Conservation (phyloP, 345 rosid genomes). For the Salix viminalis region DNA sequence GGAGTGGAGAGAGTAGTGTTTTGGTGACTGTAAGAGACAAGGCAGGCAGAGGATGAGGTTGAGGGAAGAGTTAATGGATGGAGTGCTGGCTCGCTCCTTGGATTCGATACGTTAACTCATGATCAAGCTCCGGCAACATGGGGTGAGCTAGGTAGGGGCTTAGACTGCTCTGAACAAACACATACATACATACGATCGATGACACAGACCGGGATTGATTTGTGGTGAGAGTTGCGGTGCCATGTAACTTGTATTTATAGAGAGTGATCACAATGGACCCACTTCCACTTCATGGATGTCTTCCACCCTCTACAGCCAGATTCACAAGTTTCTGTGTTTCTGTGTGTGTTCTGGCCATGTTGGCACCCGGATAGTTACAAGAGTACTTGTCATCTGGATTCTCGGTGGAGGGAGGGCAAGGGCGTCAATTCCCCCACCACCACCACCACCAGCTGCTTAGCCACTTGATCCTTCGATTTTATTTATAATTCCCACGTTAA, state of each 20-base stretch:
- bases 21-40: neutral
- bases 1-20: neutral
- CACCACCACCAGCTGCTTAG: no score
- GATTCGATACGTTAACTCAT: neutral
- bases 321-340: no score
- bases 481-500: no score
- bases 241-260: neutral
- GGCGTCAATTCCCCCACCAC: neutral
- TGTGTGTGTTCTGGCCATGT: no score
- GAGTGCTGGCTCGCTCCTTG: no score
- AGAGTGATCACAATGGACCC: neutral
- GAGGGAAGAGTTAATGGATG: neutral
- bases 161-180: no score
- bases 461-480: no score
- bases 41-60: neutral
- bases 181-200: no score
- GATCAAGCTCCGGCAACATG: neutral
- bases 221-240: neutral
- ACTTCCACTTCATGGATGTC: neutral
- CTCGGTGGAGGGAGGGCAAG: neutral
- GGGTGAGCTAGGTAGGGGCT: neutral
- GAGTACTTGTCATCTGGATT: neutral
- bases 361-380: no score
- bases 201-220: neutral
- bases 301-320: neutral